Conservation (phyloP, 225 moss, liverwort and hornwort species). For the Asterella californica region DNA sequence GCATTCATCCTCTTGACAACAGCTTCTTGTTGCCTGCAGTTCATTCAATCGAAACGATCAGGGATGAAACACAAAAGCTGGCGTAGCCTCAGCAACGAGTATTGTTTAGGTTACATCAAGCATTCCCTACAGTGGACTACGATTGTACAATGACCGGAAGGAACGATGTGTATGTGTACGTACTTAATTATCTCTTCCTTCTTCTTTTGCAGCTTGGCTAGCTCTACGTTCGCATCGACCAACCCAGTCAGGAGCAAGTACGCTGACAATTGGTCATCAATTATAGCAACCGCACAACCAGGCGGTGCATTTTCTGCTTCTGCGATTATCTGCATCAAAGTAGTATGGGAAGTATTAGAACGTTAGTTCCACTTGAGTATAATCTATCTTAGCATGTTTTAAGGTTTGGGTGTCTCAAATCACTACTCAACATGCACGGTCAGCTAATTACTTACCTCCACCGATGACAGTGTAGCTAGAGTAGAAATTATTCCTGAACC, state of each 20-base stretch:
- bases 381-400: too few relatives aligned
- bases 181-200: conserved; percentile 72
- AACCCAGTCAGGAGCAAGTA: conserved; percentile 61
- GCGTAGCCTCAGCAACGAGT: background rate
- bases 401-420: background rate
- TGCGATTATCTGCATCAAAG: conserved; percentile 56
- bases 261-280: conserved; percentile 67
- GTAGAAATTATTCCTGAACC: conserved; percentile 66
- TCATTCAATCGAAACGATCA: background rate
- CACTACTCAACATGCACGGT: background rate
- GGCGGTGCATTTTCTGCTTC: conserved; percentile 46
- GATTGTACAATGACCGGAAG: too few relatives aligned
- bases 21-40: conserved; percentile 54
- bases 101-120: background rate
- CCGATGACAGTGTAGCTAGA: conserved; percentile 56
- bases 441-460: conserved; percentile 43
- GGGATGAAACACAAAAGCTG: background rate
- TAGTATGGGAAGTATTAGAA: background rate
- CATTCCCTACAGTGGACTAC: too few relatives aligned
- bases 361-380: background rate
- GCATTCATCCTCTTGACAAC: conserved; percentile 54
- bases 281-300: conserved; percentile 75
- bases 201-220: conserved; percentile 74
- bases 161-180: background rate
- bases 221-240: conserved; percentile 67